Conservation (phyloP, 768 basidiomycete species). For the Symmetrospora coprosmae region DNA sequence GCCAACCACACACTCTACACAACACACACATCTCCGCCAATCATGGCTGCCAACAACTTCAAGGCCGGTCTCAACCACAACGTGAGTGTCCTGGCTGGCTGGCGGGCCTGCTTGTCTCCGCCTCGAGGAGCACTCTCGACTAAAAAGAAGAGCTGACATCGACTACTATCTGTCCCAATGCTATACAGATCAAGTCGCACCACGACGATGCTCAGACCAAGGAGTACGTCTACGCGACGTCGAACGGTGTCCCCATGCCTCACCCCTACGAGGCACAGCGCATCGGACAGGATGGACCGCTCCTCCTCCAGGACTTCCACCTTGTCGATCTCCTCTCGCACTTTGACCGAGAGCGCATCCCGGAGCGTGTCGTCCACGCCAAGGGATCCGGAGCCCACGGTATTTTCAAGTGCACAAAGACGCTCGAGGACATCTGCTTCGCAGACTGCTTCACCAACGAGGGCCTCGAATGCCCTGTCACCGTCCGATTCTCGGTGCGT, state of each 20-base stretch:
- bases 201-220: constrained; percentile 11
- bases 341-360: constrained; percentile 40
- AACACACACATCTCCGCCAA: neutral
- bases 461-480: constrained; percentile 35
- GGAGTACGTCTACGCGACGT: constrained; percentile 15
- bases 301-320: constrained; percentile 83
- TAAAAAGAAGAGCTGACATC: too few species aligned
- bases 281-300: constrained; percentile 60
- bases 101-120: too few species aligned
- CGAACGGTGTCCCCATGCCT: constrained; percentile 21
- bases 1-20: neutral
- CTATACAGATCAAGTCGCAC: constrained; percentile 6
- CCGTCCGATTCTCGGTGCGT: constrained; percentile 18
- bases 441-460: constrained; percentile 39
- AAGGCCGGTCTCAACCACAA: constrained; percentile 11
- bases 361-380: constrained; percentile 58
- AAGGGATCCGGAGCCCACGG: constrained; percentile 57
- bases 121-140: too few species aligned
- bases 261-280: constrained; percentile 42
- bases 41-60: neutral
- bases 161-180: too few species aligned
- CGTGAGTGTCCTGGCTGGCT: too few species aligned
- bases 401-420: constrained; percentile 39
- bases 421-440: constrained; percentile 37
- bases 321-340: constrained; percentile 79